A percentile compares a stretch with the other conserved stretches of the same genome.
phyloP scores from a whole-genome alignment of 2,329 filamentous ascomycete genomes.

The Fusarium virguliforme region DNA sequence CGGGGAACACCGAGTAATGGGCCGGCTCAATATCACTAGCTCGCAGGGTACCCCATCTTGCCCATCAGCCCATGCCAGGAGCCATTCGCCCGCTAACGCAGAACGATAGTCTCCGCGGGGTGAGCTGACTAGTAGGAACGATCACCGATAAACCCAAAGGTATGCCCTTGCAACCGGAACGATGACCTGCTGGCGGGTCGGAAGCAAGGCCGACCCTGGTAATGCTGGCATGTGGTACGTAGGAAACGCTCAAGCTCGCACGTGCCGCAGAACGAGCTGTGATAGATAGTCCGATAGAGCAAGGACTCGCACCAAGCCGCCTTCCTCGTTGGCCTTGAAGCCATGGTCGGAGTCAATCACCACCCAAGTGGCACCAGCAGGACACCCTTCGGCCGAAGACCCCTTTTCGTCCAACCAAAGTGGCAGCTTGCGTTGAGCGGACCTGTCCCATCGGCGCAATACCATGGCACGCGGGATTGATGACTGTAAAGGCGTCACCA shows the following conservation, averaged over 20 bases:
- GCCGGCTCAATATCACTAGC: conserved; percentile 16
- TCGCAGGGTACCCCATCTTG: not conserved
- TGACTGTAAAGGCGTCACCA: not conserved
- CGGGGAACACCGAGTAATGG: conserved; percentile 16
- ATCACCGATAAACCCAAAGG: conserved; percentile 25
- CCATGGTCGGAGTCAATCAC: no score
- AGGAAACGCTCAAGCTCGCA: not conserved
- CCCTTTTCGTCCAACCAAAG: no score
- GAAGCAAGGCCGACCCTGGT: not conserved
- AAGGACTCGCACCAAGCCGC: no score
- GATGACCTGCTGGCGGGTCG: not conserved
- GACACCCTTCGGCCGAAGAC: no score
- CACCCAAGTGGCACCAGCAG: no score
- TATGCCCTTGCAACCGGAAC: not conserved
- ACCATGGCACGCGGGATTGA: not conserved
- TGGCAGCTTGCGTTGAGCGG: no score
- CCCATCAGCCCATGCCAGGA: not conserved
- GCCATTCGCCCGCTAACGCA: not conserved
- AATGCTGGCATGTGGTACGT: not conserved
- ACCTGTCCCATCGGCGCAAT: no score
- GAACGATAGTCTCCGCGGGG: not conserved
- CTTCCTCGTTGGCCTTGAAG: no score
- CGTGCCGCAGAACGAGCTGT: no score
- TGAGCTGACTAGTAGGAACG: conserved; percentile 33
- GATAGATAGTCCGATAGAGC: no score